Conservation (phyloP, 257 asterid species). For the Eucommia ulmoides region DNA sequence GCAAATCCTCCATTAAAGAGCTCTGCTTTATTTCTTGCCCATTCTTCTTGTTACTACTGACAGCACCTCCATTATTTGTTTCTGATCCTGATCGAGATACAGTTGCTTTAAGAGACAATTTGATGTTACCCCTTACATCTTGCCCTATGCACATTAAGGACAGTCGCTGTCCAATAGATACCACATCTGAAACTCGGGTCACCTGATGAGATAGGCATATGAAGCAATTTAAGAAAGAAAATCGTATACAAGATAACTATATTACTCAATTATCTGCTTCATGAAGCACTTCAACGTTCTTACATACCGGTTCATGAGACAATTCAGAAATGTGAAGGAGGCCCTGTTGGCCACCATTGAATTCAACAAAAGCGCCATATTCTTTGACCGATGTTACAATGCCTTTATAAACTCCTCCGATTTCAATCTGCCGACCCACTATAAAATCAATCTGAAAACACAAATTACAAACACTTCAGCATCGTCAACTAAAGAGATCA, state of each 20-base stretch:
- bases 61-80: slow-evolving; percentile 13
- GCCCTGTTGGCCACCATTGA: slow-evolving; percentile 95
- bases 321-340: slow-evolving; percentile 91
- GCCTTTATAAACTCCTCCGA: slow-evolving; percentile 82
- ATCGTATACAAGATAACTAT: too few species aligned
- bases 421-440: slow-evolving; percentile 79
- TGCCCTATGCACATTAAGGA: slow-evolving; percentile 80
- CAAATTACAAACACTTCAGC: slow-evolving; percentile 8
- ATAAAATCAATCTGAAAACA: slow-evolving; percentile 59
- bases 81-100: slow-evolving; percentile 28
- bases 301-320: slow-evolving; percentile 61
- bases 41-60: slow-evolving; percentile 13
- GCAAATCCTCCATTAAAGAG: slow-evolving; percentile 11
- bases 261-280: too few species aligned
- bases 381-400: slow-evolving; percentile 68
- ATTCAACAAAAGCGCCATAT: slow-evolving; percentile 95
- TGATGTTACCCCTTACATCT: slow-evolving; percentile 80
- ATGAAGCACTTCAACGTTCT: too few species aligned
- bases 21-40: slow-evolving; percentile 32
- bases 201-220: slow-evolving; percentile 51
- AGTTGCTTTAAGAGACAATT: slow-evolving; percentile 82
- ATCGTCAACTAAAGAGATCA: slow-evolving; percentile 1
- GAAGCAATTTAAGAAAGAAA: too few species aligned
- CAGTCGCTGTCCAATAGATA: slow-evolving; percentile 69
- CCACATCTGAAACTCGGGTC: slow-evolving; percentile 59